Conservation (phyloP, 2,329 filamentous ascomycete genomes). For the Chaetomiaceae sp. region DNA sequence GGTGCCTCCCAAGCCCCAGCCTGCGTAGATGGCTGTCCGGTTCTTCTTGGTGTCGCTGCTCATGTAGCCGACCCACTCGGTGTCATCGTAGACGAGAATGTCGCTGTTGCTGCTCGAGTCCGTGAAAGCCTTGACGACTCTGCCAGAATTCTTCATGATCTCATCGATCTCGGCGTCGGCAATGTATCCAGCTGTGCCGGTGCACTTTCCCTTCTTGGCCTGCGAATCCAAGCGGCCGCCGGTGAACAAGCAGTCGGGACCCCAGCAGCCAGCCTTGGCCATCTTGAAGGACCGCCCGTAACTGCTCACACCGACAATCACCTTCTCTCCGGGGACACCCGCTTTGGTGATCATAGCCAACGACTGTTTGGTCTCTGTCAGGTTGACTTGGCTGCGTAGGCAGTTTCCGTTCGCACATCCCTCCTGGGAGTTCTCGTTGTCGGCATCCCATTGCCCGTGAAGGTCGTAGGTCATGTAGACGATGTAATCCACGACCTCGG, state of each 20-base stretch:
- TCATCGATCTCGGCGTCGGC: constrained; percentile 37
- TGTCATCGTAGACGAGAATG: constrained; percentile 20
- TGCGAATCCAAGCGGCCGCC: constrained; percentile 28
- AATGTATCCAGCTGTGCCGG: constrained; percentile 36
- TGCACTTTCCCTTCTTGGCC: constrained; percentile 34
- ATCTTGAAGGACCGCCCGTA: constrained; percentile 37
- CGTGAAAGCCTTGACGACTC: not conserved
- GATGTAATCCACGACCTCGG: constrained; percentile 18
- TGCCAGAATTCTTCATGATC: constrained; percentile 23
- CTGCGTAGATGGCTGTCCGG: constrained; percentile 15
- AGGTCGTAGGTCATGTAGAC: constrained; percentile 33
- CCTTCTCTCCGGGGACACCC: constrained; percentile 32
- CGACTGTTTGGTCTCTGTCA: constrained; percentile 4
- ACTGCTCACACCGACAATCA: constrained; percentile 33
- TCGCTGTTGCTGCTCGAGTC: constrained; percentile 13
- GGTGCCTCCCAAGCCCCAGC: constrained; percentile 21
- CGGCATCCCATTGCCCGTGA: constrained; percentile 27
- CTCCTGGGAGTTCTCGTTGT: constrained; percentile 20
- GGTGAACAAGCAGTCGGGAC: constrained; percentile 32
- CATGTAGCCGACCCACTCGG: constrained; percentile 24
- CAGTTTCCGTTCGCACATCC: constrained; percentile 24
- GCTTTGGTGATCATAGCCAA: constrained; percentile 31
- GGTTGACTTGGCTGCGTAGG: constrained; percentile 13
- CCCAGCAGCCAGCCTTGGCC: constrained; percentile 30
- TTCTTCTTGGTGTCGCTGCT: constrained; percentile 10